Conservation (phyloP, 1,139 yeast species). For the Debaryomyces fabryi region DNA sequence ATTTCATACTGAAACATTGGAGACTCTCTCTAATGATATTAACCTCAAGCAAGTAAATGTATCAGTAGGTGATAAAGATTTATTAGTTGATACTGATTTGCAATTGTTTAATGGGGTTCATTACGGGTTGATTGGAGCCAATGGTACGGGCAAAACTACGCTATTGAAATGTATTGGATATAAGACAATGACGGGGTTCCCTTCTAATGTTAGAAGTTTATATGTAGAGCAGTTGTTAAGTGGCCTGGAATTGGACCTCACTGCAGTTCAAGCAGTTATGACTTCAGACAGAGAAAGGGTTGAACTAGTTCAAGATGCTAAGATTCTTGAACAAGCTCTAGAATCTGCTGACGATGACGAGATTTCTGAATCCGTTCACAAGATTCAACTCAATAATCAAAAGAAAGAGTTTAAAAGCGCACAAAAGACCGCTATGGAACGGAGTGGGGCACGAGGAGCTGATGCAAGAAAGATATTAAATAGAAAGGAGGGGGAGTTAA, state of each 20-base stretch:
- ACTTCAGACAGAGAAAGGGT: neutral
- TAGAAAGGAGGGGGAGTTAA: neutral
- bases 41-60: constrained; percentile 3
- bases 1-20: constrained; percentile 3
- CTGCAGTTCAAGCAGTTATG: neutral
- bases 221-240: neutral
- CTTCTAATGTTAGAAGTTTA: constrained; percentile 1
- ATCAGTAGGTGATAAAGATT: constrained; percentile 2
- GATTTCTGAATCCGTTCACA: neutral
- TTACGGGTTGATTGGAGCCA: constrained; percentile 63
- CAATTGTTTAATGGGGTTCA: neutral
- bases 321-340: neutral
- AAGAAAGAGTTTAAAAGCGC: constrained; percentile 2
- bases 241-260: neutral
- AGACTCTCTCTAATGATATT: constrained; percentile 4
- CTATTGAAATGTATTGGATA: constrained; percentile 56
- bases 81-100: constrained; percentile 2
- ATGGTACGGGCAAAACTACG: constrained; percentile 99
- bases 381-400: neutral
- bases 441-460: constrained; percentile 5
- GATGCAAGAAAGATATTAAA: neutral
- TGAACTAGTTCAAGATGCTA: neutral
- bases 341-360: neutral
- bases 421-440: constrained; percentile 4
- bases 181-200: neutral